Evolutionary conservation across 345 rosid species (phyloP).

Genomic region (Boechera divaricarpa): DNA sequence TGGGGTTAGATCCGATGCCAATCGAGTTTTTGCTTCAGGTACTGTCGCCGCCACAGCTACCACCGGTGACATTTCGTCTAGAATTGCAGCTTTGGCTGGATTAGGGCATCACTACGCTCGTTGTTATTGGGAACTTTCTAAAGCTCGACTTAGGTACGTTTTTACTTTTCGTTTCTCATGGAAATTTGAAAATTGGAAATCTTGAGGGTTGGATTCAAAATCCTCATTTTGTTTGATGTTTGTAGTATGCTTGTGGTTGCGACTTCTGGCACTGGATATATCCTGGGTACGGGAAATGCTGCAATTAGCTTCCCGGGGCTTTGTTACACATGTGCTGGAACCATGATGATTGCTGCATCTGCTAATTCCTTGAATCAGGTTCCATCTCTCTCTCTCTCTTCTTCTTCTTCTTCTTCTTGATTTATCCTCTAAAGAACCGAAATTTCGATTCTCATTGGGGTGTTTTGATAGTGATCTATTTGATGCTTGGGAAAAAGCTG

Average conservation of each 20-base stretch:
- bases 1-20: slow-evolving; percentile 46
- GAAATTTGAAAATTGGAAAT: neutral
- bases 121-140: slow-evolving; percentile 94
- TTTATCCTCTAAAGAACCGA: neutral
- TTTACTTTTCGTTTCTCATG: neutral
- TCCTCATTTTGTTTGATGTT: slow-evolving; percentile 16
- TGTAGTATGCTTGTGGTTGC: slow-evolving; percentile 91
- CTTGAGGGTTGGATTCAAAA: neutral
- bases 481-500: neutral
- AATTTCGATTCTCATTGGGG: neutral
- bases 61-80: slow-evolving; percentile 44
- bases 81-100: slow-evolving; percentile 43
- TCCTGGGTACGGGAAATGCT: slow-evolving; percentile 73
- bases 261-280: slow-evolving; percentile 95
- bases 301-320: slow-evolving; percentile 74
- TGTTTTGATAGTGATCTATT: neutral
- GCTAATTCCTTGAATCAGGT: slow-evolving; percentile 98
- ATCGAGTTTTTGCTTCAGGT: slow-evolving; percentile 44
- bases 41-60: slow-evolving; percentile 21
- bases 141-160: slow-evolving; percentile 89
- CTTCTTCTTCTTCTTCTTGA: neutral
- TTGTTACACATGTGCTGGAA: slow-evolving; percentile 93
- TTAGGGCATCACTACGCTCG: slow-evolving; percentile 64
- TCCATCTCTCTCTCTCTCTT: neutral
- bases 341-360: slow-evolving; percentile 97